Evolutionary conservation across 1,284 basidiomycete species (phyloP), one percentile per base, ranked within the genome.

Genomic region (Papiliotrema flavescens): DNA sequence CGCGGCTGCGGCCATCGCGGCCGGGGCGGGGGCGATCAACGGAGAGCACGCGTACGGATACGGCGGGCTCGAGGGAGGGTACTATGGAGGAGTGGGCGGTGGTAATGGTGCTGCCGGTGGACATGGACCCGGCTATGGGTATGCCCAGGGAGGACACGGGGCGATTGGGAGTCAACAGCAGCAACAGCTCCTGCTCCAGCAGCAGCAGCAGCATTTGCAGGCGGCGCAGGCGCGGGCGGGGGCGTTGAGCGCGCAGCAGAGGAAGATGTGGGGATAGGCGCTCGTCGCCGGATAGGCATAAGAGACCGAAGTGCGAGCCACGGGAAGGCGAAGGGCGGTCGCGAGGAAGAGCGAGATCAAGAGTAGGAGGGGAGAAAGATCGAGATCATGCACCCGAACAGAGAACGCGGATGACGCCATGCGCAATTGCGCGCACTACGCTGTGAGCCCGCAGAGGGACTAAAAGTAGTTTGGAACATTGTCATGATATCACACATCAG

Each of bases 41-140:
- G 50, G 41, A 20, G 42, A 44, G 11, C 34, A 50, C 28, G 14
- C 17, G 6, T 13, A 24, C 17, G 49, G 24, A 14, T 13, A 17
- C 4, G 19, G 7, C 14, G 15, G 14, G 11, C 43, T 50, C 17
- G 49, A 45, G 20, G 50, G 41, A 22, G 50, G 50, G 4, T 51
- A 51, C 36, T 51, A 51, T 24, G 49, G 49, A 20, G 49, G 49
- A 40, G 35, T 49, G 17, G 49, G 22, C 15, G 15, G 24, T 8
- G 24, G 14, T 23, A 26, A 9, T 20, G 45, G 26, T 17, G 14
- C 9, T 14, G 45, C 5, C 9, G 17, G 17, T 8, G 26, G 45
- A 19, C 40, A 42, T 14, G 14, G 14, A 26, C 42, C 3, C 3
- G 4, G 8, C 5, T 26, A 44, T 22, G 42, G 19, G 35, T 15